These are phyloP conservation scores for Chalciporus sphaerocephalus DNA, from an alignment of 768 basidiomycete genomes.

Conservation along the genomic window DNA sequence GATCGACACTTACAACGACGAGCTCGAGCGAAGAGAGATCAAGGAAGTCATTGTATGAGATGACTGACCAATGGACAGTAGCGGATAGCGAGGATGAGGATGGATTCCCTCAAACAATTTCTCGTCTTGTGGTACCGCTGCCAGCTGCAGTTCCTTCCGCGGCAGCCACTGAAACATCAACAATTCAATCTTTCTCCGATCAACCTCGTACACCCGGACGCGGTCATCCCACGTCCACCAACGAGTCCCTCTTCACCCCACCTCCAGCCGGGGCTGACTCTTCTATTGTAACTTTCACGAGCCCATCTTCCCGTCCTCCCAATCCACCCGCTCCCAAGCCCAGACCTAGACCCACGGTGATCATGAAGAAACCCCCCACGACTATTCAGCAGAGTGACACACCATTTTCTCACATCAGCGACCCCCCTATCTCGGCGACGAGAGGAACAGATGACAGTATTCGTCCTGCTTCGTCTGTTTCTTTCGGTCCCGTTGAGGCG, in stretches of 20 bases:
- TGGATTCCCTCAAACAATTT: background rate
- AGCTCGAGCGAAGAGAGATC: conserved; percentile 1
- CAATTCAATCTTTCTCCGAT: conserved; percentile 21
- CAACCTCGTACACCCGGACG: conserved; percentile 14
- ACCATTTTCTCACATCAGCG: conserved; percentile 22
- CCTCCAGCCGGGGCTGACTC: background rate
- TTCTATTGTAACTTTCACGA: conserved; percentile 16
- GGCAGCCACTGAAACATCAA: conserved; percentile 8
- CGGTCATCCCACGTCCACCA: conserved; percentile 1
- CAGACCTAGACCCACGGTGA: conserved; percentile 33
- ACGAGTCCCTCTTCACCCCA: conserved; percentile 30
- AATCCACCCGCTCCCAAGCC: conserved; percentile 6
- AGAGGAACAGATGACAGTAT: conserved; percentile 21
- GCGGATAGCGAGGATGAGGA: conserved; percentile 46
- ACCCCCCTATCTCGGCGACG: conserved; percentile 9
- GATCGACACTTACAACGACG: conserved; percentile 1
- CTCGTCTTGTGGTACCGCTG: background rate
- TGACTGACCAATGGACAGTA: conserved; percentile 40
- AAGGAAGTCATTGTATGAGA: conserved; percentile 4
- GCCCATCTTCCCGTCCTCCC: conserved; percentile 2
- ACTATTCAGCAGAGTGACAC: too few relatives aligned
- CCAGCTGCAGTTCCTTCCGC: background rate
- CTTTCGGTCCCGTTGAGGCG: conserved; percentile 9
- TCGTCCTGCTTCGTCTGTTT: conserved; percentile 8
- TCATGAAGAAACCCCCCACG: conserved; percentile 17